Percentiles rank a stretch among this genome's conserved stretches.
Conservation (phyloP, 2,329 filamentous ascomycete genomes). For the Pseudogymnoascus sp. region DNA sequence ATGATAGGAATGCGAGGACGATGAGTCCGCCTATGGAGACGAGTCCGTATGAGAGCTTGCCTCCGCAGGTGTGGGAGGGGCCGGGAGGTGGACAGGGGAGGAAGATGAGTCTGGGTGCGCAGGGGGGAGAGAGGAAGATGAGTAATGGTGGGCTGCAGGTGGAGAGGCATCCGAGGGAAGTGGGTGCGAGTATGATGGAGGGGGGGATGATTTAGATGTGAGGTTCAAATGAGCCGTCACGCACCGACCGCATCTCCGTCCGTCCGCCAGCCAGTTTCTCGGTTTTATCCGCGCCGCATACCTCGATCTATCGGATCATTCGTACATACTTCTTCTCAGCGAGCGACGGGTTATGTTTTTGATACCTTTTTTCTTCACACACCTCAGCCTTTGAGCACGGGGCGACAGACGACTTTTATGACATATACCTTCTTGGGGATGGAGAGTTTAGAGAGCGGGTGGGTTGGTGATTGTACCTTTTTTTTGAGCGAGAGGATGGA, state of each 20-base stretch:
- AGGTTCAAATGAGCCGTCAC: background rate
- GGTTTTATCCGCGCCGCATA: background rate
- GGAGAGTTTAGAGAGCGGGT: background rate
- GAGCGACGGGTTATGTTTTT: background rate
- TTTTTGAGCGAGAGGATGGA: background rate
- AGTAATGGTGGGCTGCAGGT: background rate
- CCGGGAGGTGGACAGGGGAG: slow-evolving; percentile 11
- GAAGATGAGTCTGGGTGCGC: slow-evolving; percentile 11
- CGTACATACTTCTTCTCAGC: background rate
- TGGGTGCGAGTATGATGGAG: slow-evolving; percentile 26
- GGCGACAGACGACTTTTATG: background rate
- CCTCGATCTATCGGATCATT: background rate
- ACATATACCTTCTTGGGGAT: slow-evolving; percentile 9
- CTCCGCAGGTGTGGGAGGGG: slow-evolving; percentile 16
- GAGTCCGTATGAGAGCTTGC: slow-evolving; percentile 28
- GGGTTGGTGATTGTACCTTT: slow-evolving; percentile 6
- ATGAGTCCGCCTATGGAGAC: slow-evolving; percentile 18
- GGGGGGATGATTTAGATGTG: slow-evolving; percentile 28
- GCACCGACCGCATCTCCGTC: background rate
- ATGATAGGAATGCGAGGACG: slow-evolving; percentile 20
- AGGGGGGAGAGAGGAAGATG: slow-evolving; percentile 2
- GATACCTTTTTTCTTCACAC: background rate
- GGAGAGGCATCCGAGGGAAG: slow-evolving; percentile 28
- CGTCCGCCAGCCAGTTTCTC: background rate
- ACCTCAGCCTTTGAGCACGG: background rate